phyloP scores from a whole-genome alignment of 768 basidiomycete species.

The Rubroboletus satanas region DNA sequence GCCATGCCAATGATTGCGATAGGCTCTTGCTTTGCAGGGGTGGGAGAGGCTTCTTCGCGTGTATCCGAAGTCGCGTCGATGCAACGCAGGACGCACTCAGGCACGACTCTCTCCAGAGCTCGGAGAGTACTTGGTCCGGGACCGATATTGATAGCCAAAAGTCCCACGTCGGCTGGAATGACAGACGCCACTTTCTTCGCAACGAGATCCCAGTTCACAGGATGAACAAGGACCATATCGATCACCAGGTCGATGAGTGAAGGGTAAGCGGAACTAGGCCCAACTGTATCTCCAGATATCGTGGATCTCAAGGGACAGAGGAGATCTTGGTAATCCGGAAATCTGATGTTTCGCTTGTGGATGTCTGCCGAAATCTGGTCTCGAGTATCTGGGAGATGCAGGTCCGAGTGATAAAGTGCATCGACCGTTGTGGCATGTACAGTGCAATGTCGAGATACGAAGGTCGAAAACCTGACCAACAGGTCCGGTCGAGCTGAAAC shows the following conservation, averaged over 20 bases:
- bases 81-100: constrained; percentile 16
- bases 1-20: constrained; percentile 76
- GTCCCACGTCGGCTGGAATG: constrained; percentile 10
- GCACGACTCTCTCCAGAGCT: constrained; percentile 36
- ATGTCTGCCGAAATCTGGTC: constrained; percentile 44
- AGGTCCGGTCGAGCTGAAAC: constrained; percentile 56
- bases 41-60: neutral
- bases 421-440: constrained; percentile 45
- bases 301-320: constrained; percentile 47
- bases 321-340: constrained; percentile 49
- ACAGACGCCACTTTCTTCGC: constrained; percentile 27
- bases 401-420: constrained; percentile 50
- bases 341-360: constrained; percentile 40
- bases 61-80: constrained; percentile 13
- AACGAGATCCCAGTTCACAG: constrained; percentile 52
- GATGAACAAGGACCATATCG: constrained; percentile 42
- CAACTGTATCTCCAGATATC: constrained; percentile 37
- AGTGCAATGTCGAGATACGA: constrained; percentile 33
- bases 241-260: constrained; percentile 39
- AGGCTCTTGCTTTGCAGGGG: constrained; percentile 38
- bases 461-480: constrained; percentile 41
- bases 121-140: constrained; percentile 42
- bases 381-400: constrained; percentile 29
- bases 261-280: constrained; percentile 15
- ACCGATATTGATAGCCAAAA: constrained; percentile 49